Evolutionary conservation across 2,329 filamentous ascomycete species (phyloP), one percentile per base, ranked within the genome.

Genomic region (Pezicula carpinea): DNA sequence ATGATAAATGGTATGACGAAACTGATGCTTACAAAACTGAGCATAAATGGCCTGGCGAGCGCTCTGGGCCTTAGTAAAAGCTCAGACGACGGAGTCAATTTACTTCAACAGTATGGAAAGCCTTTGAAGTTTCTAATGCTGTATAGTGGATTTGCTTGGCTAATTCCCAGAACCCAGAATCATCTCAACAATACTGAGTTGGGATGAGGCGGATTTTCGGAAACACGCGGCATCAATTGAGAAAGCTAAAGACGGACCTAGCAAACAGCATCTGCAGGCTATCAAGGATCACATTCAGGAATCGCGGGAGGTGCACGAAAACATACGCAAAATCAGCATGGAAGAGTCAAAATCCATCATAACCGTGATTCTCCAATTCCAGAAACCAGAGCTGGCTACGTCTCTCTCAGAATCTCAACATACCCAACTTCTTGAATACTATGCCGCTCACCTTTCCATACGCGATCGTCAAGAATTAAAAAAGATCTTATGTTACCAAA

Each of bases 1-100:
- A 91, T 93, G 87, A 83, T 92, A 47, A 86, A 77, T 58, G 87
- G 76, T 48, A 83, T 92, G 75, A 76, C 87, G 63, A 77, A 74
- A 44, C 69, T 92, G 14, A 73, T 91, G 14, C 73, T 93, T 13
- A 82, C 87, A n/a, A 93, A 93, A 66, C 69, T 90, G 47, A 87
- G 85, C 54, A 72, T 92, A 4, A 82, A 80, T 2, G 81, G 81
- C 6, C 67, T 92, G 43, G 89, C 87, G 4, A 91, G 90, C 62
- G 92, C 85, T 84, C 76, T 91, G 10, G 87, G 88, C 0, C 63
- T 89, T 33, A 90, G 84, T 0, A 77, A 79, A 39, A 80, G 80
- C 39, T 78, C 83, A 0, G 81, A 89, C 52, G 85, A 90, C 55
- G 87, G 87, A 39, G 88, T 89, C 85, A 93, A 91, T 60, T 64